Base-by-base conservation (phyloP, 2,329 filamentous ascomycete species). In the Fusarium fujikuroi region DNA sequence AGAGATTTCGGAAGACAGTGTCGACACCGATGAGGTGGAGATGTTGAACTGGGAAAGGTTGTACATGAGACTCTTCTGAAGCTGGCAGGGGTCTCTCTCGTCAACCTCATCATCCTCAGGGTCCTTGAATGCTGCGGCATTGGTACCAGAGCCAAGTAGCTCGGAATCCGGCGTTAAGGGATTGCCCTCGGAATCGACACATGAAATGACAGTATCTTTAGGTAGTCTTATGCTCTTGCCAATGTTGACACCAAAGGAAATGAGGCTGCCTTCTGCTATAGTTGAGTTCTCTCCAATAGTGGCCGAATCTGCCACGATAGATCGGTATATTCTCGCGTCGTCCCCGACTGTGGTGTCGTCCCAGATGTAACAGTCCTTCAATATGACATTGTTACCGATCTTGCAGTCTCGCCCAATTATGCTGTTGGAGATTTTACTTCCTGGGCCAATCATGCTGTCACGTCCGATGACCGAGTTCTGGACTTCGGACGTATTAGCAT, bases 331-430 rank as follows among this genome's bases (percentile, higher is more conserved):
- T 30, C 88, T 88, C 21, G 92, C 87, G 25, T 91, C 91, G 78
- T 98, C 94, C 3, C 91, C 92, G 74, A 99, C 90, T 9, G 88
- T 88, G 1, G 90, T 91, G 76, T 95, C 89, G 76, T 98, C 94
- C 95, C 95, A 98, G 72, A 99, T 90, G 76, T 94, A 95, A 28
- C 93, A 92, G 75, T 94, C 88, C 53, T 93, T 88, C 69, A 99
- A 90, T 42, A 86, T 88, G 34, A 96, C 95, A 73, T 96, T 93
- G 75, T 90, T 92, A 11, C 96, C 96, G 75, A 99, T 96, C 73
- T 90, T 91, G 83, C 95, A 98, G 74, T 93, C 88, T 69, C 92
- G 89, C 37, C 96, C 96, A 67, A 99, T 91, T 52, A 96, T 89
- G 77, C 92, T 95, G 81, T 93, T 92, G 14, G 86, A 86, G 37